Conservation (phyloP, 148 eudicot genomes). For the Nepenthes mirabilis region DNA sequence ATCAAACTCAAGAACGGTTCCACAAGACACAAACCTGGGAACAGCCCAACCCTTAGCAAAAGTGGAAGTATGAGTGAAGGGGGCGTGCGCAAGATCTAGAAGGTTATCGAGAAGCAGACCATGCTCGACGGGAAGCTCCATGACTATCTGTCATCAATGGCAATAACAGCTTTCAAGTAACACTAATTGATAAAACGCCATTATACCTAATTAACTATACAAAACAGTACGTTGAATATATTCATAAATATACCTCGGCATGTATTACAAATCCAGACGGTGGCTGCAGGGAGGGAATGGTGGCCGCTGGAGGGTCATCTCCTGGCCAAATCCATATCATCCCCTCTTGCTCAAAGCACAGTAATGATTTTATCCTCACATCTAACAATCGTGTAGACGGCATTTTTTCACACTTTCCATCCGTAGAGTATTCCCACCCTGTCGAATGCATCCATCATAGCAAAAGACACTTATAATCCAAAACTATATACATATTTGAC, state of each 20-base stretch:
- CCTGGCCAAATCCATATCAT: constrained; percentile 99
- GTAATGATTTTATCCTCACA: constrained; percentile 65
- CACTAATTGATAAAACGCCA: background rate
- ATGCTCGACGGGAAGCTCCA: constrained; percentile 96
- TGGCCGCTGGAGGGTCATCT: constrained; percentile 65
- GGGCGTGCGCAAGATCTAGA: constrained; percentile 94
- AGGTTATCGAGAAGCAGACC: constrained; percentile 93
- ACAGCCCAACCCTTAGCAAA: constrained; percentile 97
- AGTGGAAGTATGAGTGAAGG: constrained; percentile 88
- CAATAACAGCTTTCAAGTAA: background rate
- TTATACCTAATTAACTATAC: background rate
- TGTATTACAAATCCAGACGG: constrained; percentile 81
- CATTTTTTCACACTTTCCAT: constrained; percentile 96
- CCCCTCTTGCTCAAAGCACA: constrained; percentile 90
- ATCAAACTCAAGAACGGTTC: no score
- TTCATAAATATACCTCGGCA: constrained; percentile 56
- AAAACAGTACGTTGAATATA: background rate
- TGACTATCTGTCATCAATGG: constrained; percentile 51
- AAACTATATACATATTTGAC: no score
- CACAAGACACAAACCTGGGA: constrained; percentile 45
- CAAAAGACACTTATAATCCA: background rate
- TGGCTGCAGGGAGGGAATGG: constrained; percentile 66
- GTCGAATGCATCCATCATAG: background rate
- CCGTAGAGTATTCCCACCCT: constrained; percentile 99
- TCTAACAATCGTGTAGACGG: constrained; percentile 75